Evolutionary conservation across 345 rosid species (phyloP), one percentile per base, ranked within the genome.

Genomic region (Lumnitzera racemosa): DNA sequence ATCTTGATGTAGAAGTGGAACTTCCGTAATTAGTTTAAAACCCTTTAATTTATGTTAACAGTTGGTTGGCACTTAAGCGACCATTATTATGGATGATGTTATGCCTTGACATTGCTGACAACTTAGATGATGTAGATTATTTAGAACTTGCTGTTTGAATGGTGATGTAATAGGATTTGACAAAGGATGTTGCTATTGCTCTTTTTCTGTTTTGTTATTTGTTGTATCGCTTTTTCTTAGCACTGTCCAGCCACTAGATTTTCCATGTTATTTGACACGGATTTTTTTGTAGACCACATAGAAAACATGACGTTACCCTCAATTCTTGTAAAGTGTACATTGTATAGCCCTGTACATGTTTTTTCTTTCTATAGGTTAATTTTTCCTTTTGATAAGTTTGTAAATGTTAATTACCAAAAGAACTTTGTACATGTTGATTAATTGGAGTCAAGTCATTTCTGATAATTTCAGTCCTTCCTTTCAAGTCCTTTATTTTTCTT

Each of bases 121-220:
- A 47, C 66, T 64, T 69, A 58, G 67, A 65, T 71, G 68, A 60
- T 57, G 68, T 70, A 67, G 78, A 70, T 59, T 70, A 59, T 55
- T 47, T 47, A 69, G 74, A 68, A 62, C 62, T 70, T 53, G 57
- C 14, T 57, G 51, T 55, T 66, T 63, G 74, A 55, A 72, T 59
- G 53, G 64, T 70, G 71, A 63, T 70, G 76, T 67, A 71, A 53
- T 80, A 74, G 81, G 81, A 66, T 58, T 67, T 67, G 73, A 74
- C 58, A 51, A 62, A 65, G 64, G 71, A 62, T 71, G 70, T 71
- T 62, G 49, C 71, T 59, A 65, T 66, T 67, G 75, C 70, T 55
- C 70, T 48, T 67, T 64, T 24, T 49, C 62, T 69, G 46, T 49
- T 54, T 59, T 68, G 66, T 63, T 69, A 47, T 58, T 72, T 72